Evolutionary conservation across 345 rosid genomes (phyloP).

Genomic region (Orychophragmus violaceus): DNA sequence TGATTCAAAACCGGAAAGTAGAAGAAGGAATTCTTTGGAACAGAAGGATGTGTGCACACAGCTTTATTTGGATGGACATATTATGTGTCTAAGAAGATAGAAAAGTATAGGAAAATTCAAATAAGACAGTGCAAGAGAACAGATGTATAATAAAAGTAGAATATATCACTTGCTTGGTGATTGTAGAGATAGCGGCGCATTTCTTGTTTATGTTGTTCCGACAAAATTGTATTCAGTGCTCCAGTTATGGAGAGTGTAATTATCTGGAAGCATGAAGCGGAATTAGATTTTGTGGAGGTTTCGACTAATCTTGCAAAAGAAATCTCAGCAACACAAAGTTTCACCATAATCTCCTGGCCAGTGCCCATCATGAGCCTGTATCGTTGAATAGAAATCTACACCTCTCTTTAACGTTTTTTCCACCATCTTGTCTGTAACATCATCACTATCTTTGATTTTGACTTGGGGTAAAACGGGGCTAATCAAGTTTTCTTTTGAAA

Average conservation of each 20-base stretch:
- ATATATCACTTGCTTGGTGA: conserved; percentile 59
- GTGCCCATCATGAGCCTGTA: conserved; percentile 90
- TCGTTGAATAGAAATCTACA: conserved; percentile 56
- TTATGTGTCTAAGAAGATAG: background rate
- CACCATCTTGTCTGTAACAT: conserved; percentile 57
- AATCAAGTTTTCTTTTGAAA: conserved; percentile 55
- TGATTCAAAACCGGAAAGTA: background rate
- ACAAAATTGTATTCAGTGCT: conserved; percentile 68
- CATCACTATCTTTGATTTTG: conserved; percentile 50
- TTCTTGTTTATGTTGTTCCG: conserved; percentile 68
- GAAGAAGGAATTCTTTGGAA: conserved; percentile 4
- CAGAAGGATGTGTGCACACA: background rate
- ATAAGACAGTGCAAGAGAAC: background rate
- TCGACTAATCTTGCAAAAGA: background rate
- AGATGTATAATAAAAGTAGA: background rate
- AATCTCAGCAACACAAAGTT: background rate
- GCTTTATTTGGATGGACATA: background rate
- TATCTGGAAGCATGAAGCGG: conserved; percentile 40
- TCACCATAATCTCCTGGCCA: conserved; percentile 99
- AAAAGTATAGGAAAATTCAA: background rate
- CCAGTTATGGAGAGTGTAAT: conserved; percentile 77
- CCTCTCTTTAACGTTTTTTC: conserved; percentile 55
- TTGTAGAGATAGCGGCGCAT: conserved; percentile 83
- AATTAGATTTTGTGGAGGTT: background rate
- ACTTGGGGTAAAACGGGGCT: conserved; percentile 45